Evolutionary conservation across 2,329 filamentous ascomycete species (phyloP).

Genomic region (Pseudogymnoascus sp.): DNA sequence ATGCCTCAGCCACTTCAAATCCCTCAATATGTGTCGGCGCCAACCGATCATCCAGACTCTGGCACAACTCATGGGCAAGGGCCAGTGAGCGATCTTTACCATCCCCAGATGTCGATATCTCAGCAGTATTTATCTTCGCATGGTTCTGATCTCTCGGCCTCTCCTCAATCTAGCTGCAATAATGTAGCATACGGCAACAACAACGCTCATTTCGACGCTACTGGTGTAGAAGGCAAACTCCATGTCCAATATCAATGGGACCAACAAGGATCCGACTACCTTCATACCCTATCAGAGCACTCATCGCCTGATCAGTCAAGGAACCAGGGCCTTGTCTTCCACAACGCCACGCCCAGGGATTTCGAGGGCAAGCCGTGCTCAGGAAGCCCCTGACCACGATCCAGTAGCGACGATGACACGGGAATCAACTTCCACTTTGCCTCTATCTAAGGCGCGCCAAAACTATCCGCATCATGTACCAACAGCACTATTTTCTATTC

Average conservation of each 20-base stretch:
- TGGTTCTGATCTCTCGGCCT: neutral
- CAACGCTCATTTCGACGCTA: neutral
- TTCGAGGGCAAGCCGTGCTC: neutral
- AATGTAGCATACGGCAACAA: neutral
- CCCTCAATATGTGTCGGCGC: conserved; percentile 9
- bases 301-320: neutral
- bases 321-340: neutral
- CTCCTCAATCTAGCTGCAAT: conserved; percentile 6
- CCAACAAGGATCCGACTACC: neutral
- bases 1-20: conserved; percentile 9
- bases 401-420: neutral
- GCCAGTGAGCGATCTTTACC: neutral
- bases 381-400: neutral
- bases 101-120: neutral
- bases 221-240: neutral
- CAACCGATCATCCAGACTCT: neutral
- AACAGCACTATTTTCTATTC: conserved; percentile 2
- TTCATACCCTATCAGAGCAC: neutral
- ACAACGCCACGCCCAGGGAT: neutral
- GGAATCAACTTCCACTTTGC: neutral
- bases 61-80: neutral
- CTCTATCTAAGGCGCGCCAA: neutral
- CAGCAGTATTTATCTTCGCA: conserved; percentile 1
- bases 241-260: conserved; percentile 7
- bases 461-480: conserved; percentile 1